Evolutionary conservation across 1,139 yeast species (phyloP).

Genomic region (Candida sojae): DNA sequence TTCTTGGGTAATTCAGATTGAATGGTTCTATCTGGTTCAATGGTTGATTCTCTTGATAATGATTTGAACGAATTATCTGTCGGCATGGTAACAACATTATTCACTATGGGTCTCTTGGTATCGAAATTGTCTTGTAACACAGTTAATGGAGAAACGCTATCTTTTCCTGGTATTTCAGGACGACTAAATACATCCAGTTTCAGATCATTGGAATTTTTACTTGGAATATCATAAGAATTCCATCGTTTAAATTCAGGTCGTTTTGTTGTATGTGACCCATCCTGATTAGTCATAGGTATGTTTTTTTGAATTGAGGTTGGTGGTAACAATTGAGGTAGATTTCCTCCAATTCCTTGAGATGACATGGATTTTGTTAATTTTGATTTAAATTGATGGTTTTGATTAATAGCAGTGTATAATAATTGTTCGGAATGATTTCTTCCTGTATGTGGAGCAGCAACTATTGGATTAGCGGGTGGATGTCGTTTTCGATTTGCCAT

Average conservation of each 20-base stretch:
- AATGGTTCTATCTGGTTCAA: neutral
- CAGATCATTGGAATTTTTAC: slow-evolving; percentile 1
- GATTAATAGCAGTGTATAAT: slow-evolving; percentile 14
- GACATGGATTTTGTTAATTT: slow-evolving; percentile 12
- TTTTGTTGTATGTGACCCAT: neutral
- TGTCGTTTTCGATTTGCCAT: slow-evolving; percentile 1
- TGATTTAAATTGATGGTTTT: slow-evolving; percentile 9
- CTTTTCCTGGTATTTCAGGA: neutral
- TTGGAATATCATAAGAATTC: slow-evolving; percentile 19
- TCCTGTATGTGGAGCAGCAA: neutral
- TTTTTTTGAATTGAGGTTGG: slow-evolving; percentile 9
- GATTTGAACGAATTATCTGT: slow-evolving; percentile 26
- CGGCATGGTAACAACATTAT: slow-evolving; percentile 4
- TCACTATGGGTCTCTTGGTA: slow-evolving; percentile 22
- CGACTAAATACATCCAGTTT: neutral
- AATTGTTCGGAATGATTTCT: slow-evolving; percentile 2
- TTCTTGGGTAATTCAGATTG: neutral
- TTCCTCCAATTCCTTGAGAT: slow-evolving; percentile 5
- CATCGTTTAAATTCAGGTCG: slow-evolving; percentile 22
- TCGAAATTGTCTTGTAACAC: slow-evolving; percentile 32
- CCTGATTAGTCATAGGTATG: slow-evolving; percentile 8
- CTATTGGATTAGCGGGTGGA: neutral
- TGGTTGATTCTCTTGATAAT: neutral
- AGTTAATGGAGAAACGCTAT: slow-evolving; percentile 30
- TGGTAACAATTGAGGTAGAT: neutral